These are phyloP conservation scores for Penicillium sp. DNA, from an alignment of 2,329 filamentous ascomycete genomes.

Conservation along the genomic window DNA sequence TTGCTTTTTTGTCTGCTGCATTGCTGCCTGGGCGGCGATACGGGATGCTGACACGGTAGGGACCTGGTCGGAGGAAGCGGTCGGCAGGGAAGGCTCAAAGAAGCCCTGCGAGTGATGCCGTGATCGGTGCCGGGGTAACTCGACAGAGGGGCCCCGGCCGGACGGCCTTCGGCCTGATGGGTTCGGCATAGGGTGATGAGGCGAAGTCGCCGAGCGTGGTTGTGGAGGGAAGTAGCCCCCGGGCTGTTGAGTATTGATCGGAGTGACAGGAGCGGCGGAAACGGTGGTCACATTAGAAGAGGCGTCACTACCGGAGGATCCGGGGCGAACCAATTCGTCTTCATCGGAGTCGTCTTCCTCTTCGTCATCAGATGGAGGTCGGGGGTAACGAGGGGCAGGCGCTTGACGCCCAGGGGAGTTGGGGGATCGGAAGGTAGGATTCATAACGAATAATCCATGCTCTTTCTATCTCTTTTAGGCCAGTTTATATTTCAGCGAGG, in stretches of 20 bases:
- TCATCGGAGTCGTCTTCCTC: slow-evolving; percentile 23
- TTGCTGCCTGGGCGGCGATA: slow-evolving; percentile 59
- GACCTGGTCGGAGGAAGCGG: slow-evolving; percentile 46
- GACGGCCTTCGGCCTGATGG: slow-evolving; percentile 32
- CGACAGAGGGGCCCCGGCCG: slow-evolving; percentile 30
- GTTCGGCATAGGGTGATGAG: slow-evolving; percentile 33
- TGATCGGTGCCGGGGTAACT: slow-evolving; percentile 36
- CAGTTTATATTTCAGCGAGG: background rate
- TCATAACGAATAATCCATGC: slow-evolving; percentile 18
- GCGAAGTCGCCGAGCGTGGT: slow-evolving; percentile 25
- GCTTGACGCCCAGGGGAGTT: slow-evolving; percentile 16
- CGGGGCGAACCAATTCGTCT: slow-evolving; percentile 31
- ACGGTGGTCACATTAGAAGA: slow-evolving; percentile 41
- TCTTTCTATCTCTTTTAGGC: background rate
- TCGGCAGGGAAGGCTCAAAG: slow-evolving; percentile 57
- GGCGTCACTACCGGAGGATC: slow-evolving; percentile 41
- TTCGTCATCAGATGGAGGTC: slow-evolving; percentile 18
- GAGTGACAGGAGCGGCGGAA: slow-evolving; percentile 34
- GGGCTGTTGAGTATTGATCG: slow-evolving; percentile 25
- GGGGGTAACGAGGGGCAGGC: slow-evolving; percentile 13
- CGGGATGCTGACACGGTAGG: slow-evolving; percentile 50
- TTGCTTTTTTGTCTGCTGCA: slow-evolving; percentile 53
- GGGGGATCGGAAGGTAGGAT: slow-evolving; percentile 10
- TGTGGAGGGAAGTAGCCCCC: slow-evolving; percentile 19
- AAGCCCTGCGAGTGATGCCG: slow-evolving; percentile 57